Conservation (phyloP, 768 basidiomycete species). For the Russula lepida region DNA sequence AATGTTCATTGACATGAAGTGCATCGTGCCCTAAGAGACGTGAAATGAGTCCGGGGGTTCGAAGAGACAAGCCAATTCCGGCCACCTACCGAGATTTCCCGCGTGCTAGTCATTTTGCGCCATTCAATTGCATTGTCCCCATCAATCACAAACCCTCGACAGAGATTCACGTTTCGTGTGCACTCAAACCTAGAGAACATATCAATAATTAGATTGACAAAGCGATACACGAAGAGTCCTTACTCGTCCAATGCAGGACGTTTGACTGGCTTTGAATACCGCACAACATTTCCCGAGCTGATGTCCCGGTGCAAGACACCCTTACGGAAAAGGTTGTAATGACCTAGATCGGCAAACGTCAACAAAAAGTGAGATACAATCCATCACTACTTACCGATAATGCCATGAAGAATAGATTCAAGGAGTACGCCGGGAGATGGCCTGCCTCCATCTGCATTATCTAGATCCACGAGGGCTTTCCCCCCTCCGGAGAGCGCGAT, state of each 20-base stretch:
- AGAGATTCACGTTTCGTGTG: background rate
- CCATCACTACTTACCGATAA: background rate
- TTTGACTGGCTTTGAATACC: no score
- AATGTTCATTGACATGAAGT: background rate
- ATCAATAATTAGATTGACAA: background rate
- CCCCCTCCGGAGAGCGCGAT: background rate
- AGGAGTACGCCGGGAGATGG: background rate
- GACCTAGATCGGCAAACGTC: background rate
- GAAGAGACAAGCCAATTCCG: rapidly evolving
- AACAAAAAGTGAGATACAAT: background rate
- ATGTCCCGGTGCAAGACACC: no score
- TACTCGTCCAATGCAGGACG: background rate
- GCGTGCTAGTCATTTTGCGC: background rate
- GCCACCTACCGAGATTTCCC: background rate
- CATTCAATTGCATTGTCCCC: no score
- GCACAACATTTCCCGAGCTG: no score
- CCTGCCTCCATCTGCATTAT: background rate
- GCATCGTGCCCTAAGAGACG: background rate
- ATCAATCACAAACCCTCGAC: no score
- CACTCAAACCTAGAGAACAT: background rate
- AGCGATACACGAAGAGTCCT: background rate
- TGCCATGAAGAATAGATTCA: background rate
- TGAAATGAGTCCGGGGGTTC: no score
- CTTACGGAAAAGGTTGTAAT: background rate
- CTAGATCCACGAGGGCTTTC: background rate